Evolutionary conservation across 441 rosid species (phyloP), one percentile per base, ranked within the genome.

Genomic region (Hura crepitans): DNA sequence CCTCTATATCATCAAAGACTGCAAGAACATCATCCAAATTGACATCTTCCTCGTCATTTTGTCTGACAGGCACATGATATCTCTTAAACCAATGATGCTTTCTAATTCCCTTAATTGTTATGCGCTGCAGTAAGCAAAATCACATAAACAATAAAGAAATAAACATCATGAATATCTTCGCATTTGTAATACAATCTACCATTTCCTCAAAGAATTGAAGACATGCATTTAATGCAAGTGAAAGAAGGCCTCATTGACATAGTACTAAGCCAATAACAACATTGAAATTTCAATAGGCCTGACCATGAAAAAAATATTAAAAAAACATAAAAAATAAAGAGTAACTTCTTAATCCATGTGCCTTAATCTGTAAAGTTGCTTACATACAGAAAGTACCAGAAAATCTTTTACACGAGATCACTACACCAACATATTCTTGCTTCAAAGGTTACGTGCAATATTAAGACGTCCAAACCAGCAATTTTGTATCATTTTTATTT

Each of bases 1-100:
- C 97, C 97, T 94, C 96, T 68, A 89, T 90, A 78, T 89, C 92
- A 50, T 86, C 87, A 76, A 94, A 94, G 71, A 89, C 99, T 66
- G 96, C 96, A 61, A 68, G 65, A 59, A 90, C 78, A 65, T 89
- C 96, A 72, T 90, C 97, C 83, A 89, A 79, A 81, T 84, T 89
- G 74, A 89, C 97, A 81, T 83, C 84, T 70, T 77, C 86, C 45
- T 80, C 88, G 74, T 84, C 85, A 17, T 28, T 83, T 69, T 75
- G 80, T 74, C 58, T 82, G 64, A 73, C 81, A 71, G 90, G 96
- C 72, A 77, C 73, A 68, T 10, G 12, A 42, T 82, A 70, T 65
- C 80, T 78, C 65, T 2, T 67, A 74, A 94, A 94, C 97, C 99
- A 92, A 8, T 79, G 82, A 81, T 89, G 79, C 64, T 79, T 79